These are phyloP conservation scores for Striga asiatica DNA, from an alignment of 257 asterid species.

Conservation along the genomic window DNA sequence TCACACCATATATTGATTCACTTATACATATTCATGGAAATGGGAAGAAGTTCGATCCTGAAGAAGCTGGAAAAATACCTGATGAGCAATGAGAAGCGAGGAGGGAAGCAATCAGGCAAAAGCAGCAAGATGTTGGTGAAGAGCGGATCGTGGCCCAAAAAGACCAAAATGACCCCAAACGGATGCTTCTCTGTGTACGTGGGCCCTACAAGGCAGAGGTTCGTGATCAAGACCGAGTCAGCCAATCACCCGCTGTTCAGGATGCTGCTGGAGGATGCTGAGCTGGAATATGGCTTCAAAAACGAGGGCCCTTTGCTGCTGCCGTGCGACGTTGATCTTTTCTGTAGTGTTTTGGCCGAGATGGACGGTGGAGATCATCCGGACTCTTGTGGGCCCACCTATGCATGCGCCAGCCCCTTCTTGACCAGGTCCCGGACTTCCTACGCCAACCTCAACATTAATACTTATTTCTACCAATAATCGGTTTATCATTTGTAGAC, in stretches of 20 bases:
- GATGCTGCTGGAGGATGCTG: constrained; percentile 70
- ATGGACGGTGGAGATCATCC: constrained; percentile 20
- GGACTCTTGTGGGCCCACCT: too few species aligned
- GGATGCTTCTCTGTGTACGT: constrained; percentile 63
- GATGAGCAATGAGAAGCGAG: constrained; percentile 20
- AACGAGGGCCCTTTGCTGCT: constrained; percentile 43
- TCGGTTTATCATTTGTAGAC: too few species aligned
- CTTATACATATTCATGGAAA: too few species aligned
- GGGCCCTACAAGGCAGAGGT: constrained; percentile 46
- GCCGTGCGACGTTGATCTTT: constrained; percentile 53
- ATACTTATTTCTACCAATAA: too few species aligned
- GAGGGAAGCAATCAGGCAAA: neutral
- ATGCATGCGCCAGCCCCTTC: too few species aligned
- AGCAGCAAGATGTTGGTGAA: neutral
- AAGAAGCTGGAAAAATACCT: constrained; percentile 1
- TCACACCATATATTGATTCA: too few species aligned
- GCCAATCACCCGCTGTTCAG: constrained; percentile 59
- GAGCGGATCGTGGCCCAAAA: neutral
- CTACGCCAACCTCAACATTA: too few species aligned
- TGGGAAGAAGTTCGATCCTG: too few species aligned
- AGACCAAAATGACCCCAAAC: constrained; percentile 11
- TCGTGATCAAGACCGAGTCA: constrained; percentile 37
- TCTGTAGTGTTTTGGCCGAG: constrained; percentile 37
- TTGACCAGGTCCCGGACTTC: too few species aligned
- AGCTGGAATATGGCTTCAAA: constrained; percentile 48